A percentile compares a stretch with the other conserved stretches of the same genome.
Evolutionary conservation across 208 protist genomes (phyloP).

Genomic region (Crithidia fasciculata): DNA sequence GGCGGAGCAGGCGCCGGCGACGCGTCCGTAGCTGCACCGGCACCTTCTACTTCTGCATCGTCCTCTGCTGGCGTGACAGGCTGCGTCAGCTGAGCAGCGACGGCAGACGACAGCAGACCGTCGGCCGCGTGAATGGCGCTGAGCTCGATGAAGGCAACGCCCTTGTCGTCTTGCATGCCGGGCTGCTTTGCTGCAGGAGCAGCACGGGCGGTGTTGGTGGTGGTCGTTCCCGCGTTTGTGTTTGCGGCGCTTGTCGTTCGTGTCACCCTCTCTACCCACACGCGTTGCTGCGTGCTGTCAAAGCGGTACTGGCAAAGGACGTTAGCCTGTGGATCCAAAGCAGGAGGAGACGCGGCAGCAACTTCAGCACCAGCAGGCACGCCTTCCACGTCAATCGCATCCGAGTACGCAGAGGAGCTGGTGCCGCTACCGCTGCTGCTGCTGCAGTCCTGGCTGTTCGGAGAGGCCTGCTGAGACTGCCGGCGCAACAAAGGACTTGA

Average conservation of each 20-base stretch:
- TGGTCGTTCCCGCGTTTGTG: background rate
- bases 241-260: background rate
- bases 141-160: slow-evolving; percentile 2
- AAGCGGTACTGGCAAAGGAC: slow-evolving; percentile 7
- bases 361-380: too few relatives aligned
- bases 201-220: background rate
- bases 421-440: background rate
- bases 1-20: background rate
- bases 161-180: background rate
- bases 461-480: too few relatives aligned
- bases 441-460: background rate
- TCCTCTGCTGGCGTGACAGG: background rate
- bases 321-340: too few relatives aligned
- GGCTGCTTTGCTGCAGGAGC: background rate
- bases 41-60: background rate
- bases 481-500: background rate
- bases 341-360: too few relatives aligned
- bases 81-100: background rate
- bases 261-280: slow-evolving; percentile 19
- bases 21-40: too few relatives aligned
- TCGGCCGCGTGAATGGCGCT: slow-evolving; percentile 7
- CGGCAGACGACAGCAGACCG: background rate
- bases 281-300: slow-evolving; percentile 8
- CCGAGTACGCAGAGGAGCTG: background rate
- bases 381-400: background rate